These are phyloP conservation scores for Trichophyton mentagrophytes DNA, from an alignment of 2,329 filamentous ascomycete species.

Conservation along the genomic window DNA sequence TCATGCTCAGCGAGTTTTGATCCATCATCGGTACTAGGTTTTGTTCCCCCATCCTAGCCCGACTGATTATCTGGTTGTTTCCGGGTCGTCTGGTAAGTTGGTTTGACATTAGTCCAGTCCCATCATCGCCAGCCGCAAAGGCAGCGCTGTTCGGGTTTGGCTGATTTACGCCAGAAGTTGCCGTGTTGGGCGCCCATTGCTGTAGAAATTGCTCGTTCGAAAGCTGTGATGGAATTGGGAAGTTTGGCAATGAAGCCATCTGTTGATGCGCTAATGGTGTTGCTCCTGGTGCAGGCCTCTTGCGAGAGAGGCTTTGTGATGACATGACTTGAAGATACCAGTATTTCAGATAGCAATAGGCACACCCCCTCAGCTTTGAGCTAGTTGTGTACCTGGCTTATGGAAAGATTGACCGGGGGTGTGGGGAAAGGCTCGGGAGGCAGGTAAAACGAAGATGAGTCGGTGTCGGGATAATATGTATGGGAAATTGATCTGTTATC, in stretches of 20 bases:
- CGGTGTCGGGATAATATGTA: neutral
- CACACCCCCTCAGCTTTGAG: neutral
- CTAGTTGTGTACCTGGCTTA: neutral
- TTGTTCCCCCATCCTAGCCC: conserved; percentile 28
- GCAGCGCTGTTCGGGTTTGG: conserved; percentile 26
- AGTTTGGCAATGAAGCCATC: conserved; percentile 40
- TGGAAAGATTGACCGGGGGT: neutral
- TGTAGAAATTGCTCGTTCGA: conserved; percentile 41
- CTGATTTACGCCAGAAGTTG: conserved; percentile 17
- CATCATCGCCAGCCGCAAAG: conserved; percentile 30
- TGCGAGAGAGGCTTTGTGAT: conserved; percentile 42
- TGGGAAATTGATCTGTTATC: neutral
- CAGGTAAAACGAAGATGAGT: neutral
- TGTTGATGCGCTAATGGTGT: conserved; percentile 48
- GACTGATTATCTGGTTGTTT: conserved; percentile 28
- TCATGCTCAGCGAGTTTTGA: conserved; percentile 16
- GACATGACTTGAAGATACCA: conserved; percentile 20
- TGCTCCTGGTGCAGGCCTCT: conserved; percentile 61
- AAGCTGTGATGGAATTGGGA: conserved; percentile 31
- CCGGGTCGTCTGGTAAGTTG: conserved; percentile 32
- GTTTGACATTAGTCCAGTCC: conserved; percentile 32
- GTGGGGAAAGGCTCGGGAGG: neutral
- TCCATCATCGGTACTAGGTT: conserved; percentile 20
- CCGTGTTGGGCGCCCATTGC: conserved; percentile 39
- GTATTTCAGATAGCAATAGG: neutral